Percentiles rank a stretch among this genome's conserved stretches.
phyloP scores from a whole-genome alignment of 1,139 yeast genomes.

The Saccharomyces uvarum region DNA sequence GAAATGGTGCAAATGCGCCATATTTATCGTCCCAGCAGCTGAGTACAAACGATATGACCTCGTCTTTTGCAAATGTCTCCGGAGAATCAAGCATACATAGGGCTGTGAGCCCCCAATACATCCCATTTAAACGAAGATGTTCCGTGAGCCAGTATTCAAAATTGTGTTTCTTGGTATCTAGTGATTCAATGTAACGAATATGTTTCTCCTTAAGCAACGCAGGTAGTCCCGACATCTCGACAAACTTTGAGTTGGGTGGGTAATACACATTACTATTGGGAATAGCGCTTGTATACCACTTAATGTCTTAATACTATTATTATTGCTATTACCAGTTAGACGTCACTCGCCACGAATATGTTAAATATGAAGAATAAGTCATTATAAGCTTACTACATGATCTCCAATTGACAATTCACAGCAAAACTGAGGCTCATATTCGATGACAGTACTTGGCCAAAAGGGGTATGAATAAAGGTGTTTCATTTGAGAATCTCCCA shows the following conservation, averaged over 20 bases:
- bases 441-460: background rate
- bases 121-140: slow-evolving; percentile 81
- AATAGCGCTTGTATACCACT: background rate
- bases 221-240: slow-evolving; percentile 5
- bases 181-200: slow-evolving; percentile 42
- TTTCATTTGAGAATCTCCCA: background rate
- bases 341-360: background rate
- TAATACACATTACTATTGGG: background rate
- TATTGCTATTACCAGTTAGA: background rate
- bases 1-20: slow-evolving; percentile 91
- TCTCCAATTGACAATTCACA: background rate
- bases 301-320: background rate
- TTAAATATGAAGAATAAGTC: background rate
- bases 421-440: background rate
- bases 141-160: slow-evolving; percentile 86
- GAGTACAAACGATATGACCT: slow-evolving; percentile 59
- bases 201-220: slow-evolving; percentile 40
- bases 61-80: slow-evolving; percentile 51
- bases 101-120: slow-evolving; percentile 92
- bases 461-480: background rate
- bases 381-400: background rate
- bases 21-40: slow-evolving; percentile 51
- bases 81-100: slow-evolving; percentile 51
- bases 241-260: background rate
- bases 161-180: slow-evolving; percentile 46